Evolutionary conservation across 2,329 filamentous ascomycete genomes (phyloP).

Genomic region (Pestalotiopsis sp.): DNA sequence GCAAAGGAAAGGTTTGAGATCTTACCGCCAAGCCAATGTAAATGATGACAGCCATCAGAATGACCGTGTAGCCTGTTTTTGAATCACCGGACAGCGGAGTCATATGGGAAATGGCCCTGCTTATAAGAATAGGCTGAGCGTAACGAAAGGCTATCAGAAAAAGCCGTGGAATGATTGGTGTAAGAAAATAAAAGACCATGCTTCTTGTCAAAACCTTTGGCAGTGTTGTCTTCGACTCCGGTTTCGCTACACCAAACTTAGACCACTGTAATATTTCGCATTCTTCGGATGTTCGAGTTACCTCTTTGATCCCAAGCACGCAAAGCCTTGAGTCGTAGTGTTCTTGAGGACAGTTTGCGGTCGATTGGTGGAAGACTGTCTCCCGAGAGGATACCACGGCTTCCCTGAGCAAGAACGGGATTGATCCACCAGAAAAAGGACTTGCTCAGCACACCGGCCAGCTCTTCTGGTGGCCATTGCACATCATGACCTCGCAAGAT

Average conservation of each 20-base stretch:
- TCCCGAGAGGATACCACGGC: not conserved
- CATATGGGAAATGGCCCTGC: not conserved
- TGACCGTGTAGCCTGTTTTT: not conserved
- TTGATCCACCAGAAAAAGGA: not conserved
- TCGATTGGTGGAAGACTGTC: not conserved
- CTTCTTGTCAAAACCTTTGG: not conserved
- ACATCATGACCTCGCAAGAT: too few species aligned
- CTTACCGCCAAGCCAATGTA: slow-evolving; percentile 7
- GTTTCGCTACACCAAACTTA: not conserved
- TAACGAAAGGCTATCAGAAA: not conserved
- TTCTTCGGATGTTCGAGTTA: not conserved
- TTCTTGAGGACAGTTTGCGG: not conserved
- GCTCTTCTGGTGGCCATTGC: too few species aligned
- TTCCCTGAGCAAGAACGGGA: not conserved
- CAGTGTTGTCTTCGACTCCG: not conserved
- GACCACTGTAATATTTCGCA: not conserved
- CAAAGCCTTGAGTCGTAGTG: not conserved
- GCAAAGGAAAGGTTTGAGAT: not conserved
- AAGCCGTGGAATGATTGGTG: not conserved
- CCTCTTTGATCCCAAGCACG: not conserved
- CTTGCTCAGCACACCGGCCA: not conserved
- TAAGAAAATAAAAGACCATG: not conserved
- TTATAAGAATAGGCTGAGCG: not conserved
- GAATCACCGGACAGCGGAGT: not conserved
- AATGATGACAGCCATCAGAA: slow-evolving; percentile 1